Base-by-base conservation (phyloP, 139 green algal species). In the Haematococcus sp. region DNA sequence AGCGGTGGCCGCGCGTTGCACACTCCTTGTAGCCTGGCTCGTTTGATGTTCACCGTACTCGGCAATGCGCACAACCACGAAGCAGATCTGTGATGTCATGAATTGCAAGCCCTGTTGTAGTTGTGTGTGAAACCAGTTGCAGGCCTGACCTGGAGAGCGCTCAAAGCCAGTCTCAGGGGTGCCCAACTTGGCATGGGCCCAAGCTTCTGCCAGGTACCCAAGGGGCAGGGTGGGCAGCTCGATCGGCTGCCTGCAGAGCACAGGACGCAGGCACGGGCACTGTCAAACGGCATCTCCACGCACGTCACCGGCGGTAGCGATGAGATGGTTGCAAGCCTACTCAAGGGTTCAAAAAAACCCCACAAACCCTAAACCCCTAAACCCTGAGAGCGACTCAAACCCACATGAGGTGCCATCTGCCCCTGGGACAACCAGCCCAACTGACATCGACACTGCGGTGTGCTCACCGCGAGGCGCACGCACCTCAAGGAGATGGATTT, bases 191-290 rank as follows among this genome's bases (percentile, higher is more conserved):
- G 60, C 49, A 44, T 75, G 59, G 13, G 75, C 80, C 11, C 63
- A 82, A 40, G 66, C 75, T 51, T 85, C 80, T 22, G 75, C 71
- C 59, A 85, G 51, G 67, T 80, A 85, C 34, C 75, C 60, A 3
- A 73, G 49, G 0, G 80, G 80, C 52, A 85, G 75, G 2, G 34
- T 46, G 17, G 80, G 80, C 33, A 85, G 75, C n/a, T 85, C 66
- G 51, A 81, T 9, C 0, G 80, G 75, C 1, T 67, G 71, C 75
- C 80, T 85, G 75, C 0, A 51, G 46, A 1, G 22, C 17, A 65
- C 25, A 2, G 16, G 4, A 49, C 60, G 23, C 16, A 68, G 31
- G 4, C 52, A 20, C 15, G 9, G 20, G 35, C 58, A 65, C 58
- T 65, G 58, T 40, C 17, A 25, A 25, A 31, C 54, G 27, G 17